phyloP scores from a whole-genome alignment of 2,329 filamentous ascomycete species.

The Fusarium pseudocircinatum region DNA sequence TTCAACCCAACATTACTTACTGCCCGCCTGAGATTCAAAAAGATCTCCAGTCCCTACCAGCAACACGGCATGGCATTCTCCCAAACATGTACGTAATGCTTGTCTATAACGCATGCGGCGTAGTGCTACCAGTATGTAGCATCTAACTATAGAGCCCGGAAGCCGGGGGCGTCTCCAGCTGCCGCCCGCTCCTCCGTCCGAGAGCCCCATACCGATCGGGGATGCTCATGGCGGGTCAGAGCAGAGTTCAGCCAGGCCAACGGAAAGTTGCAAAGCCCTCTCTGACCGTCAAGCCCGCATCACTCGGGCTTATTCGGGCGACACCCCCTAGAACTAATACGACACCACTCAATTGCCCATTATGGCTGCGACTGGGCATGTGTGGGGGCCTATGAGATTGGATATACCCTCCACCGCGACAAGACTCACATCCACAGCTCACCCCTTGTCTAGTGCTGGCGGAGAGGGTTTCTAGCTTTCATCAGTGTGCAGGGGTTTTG shows the following conservation, averaged over 20 bases:
- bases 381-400: neutral
- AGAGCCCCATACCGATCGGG: constrained; percentile 44
- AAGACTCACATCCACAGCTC: neutral
- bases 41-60: constrained; percentile 35
- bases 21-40: neutral
- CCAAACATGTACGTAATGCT: constrained; percentile 11
- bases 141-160: constrained; percentile 33
- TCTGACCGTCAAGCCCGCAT: constrained; percentile 34
- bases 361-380: constrained; percentile 15
- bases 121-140: constrained; percentile 18
- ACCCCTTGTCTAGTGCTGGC: constrained; percentile 9
- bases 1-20: neutral
- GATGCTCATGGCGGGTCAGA: constrained; percentile 40
- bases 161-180: constrained; percentile 35
- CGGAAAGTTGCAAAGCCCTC: constrained; percentile 25
- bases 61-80: constrained; percentile 25
- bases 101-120: constrained; percentile 31
- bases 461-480: constrained; percentile 13
- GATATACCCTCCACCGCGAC: constrained; percentile 20
- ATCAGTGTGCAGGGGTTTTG: constrained; percentile 20
- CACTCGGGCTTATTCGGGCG: constrained; percentile 8
- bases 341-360: constrained; percentile 13
- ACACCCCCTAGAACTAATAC: constrained; percentile 18
- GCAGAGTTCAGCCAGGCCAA: constrained; percentile 44
- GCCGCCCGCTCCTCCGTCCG: constrained; percentile 43